These are phyloP conservation scores for Penicillium digitatum DNA, from an alignment of 2,329 filamentous ascomycete species.

Conservation along the genomic window DNA sequence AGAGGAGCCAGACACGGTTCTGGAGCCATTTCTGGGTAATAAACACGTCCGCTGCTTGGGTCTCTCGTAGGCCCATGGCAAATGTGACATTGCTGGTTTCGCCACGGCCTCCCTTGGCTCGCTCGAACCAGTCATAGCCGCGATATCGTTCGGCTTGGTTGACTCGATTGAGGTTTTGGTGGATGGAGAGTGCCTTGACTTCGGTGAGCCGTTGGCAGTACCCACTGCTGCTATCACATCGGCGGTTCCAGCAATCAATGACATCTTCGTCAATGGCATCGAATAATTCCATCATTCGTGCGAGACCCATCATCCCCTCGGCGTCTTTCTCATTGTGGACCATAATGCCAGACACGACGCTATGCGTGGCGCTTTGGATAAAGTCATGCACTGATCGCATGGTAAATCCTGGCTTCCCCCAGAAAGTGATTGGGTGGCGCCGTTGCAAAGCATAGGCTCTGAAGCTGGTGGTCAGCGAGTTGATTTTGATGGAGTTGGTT, in stretches of 20 bases:
- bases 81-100: slow-evolving; percentile 20
- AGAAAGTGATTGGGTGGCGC: slow-evolving; percentile 43
- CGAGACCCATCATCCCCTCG: slow-evolving; percentile 42
- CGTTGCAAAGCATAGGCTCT: slow-evolving; percentile 45
- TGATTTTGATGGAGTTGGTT: neutral
- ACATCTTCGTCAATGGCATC: slow-evolving; percentile 45
- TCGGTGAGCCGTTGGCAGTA: slow-evolving; percentile 65
- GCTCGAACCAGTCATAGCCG: slow-evolving; percentile 40
- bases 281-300: slow-evolving; percentile 44
- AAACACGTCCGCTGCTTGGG: slow-evolving; percentile 43
- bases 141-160: slow-evolving; percentile 35
- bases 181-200: slow-evolving; percentile 51
- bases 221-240: slow-evolving; percentile 58
- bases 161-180: slow-evolving; percentile 33
- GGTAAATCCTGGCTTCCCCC: slow-evolving; percentile 39
- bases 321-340: slow-evolving; percentile 45
- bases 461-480: slow-evolving; percentile 3
- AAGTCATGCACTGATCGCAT: slow-evolving; percentile 42
- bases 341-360: slow-evolving; percentile 39
- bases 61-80: slow-evolving; percentile 33
- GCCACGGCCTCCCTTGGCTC: slow-evolving; percentile 24
- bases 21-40: slow-evolving; percentile 45
- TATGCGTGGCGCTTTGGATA: slow-evolving; percentile 35
- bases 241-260: slow-evolving; percentile 44
- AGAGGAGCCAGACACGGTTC: slow-evolving; percentile 43